Conservation (phyloP, 352 stramenopile species). For the Pythium biforme region DNA sequence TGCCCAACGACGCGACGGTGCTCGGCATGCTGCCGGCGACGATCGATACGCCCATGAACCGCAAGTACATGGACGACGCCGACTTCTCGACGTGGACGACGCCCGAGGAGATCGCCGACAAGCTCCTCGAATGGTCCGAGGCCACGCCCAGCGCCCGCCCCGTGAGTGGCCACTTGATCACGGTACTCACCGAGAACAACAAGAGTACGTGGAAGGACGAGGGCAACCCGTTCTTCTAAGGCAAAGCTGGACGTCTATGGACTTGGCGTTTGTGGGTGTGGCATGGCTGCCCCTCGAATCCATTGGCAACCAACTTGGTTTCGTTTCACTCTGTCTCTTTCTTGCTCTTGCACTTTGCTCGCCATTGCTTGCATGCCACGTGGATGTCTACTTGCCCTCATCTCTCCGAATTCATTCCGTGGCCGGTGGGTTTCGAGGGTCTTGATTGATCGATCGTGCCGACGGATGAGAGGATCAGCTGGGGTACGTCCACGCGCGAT, state of each 20-base stretch:
- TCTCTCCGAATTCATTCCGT: too few relatives aligned
- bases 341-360: not conserved
- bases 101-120: constrained; percentile 67
- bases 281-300: too few relatives aligned
- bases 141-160: constrained; percentile 40
- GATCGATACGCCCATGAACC: constrained; percentile 90
- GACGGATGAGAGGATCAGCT: too few relatives aligned
- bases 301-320: too few relatives aligned
- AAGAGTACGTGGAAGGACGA: constrained; percentile 61
- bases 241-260: too few relatives aligned
- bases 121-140: constrained; percentile 75
- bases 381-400: too few relatives aligned
- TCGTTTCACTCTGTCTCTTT: not conserved
- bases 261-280: too few relatives aligned
- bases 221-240: constrained; percentile 69
- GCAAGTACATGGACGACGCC: constrained; percentile 82
- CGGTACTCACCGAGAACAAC: constrained; percentile 58
- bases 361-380: too few relatives aligned
- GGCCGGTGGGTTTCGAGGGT: too few relatives aligned
- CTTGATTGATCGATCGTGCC: too few relatives aligned
- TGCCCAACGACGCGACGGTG: constrained; percentile 51
- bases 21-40: constrained; percentile 73
- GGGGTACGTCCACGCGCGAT: too few relatives aligned
- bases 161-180: constrained; percentile 65
- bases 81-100: constrained; percentile 86